Evolutionary conservation across 2,329 filamentous ascomycete species (phyloP), one percentile per base, ranked within the genome.

Genomic region (Colletotrichum incanum): DNA sequence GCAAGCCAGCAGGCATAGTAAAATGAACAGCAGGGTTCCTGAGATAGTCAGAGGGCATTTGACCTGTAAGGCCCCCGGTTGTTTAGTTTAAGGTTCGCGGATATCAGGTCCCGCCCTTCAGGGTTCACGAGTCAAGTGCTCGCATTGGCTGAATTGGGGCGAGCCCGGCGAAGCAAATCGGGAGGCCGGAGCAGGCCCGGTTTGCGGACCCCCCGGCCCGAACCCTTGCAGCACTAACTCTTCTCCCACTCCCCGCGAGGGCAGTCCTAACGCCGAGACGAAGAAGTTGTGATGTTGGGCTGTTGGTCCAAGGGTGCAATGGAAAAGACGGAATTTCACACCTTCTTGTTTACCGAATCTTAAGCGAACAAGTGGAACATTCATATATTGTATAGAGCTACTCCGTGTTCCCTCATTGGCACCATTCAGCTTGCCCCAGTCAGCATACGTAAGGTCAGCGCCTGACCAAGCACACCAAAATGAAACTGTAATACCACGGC

Each of bases 71-170:
- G 28, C 37, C 56, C 56, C 45, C 45, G 23, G 58, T 52, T 34
- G 26, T 60, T 34, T 23, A n/a, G 20, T 43, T 37, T 62, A 62
- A 43, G 47, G 58, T 65, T 70, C 67, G 26, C 67, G 55, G 55
- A 34, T 43, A 6, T 8, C 64, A 31, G 41, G 26, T 61, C 64
- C 68, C 31, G 43, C 41, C 39, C 20, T 8, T 49, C 50, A 62
- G 68, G 63, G 56, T 37, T 61, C 49, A 50, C 58, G 68, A 71
- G 64, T 71, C 68, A 71, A 52, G 56, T 18, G 8, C 49, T 9
- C 28, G 34, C 47, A 14, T 31, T 26, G 56, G 34, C 31, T 26
- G 41, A 43, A 20, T 16, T 16, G 43, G 43, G 59, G 16, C 45
- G 31, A 69, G 43, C 58, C 56, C 56, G 45, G 45, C 31, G 45